Evolutionary conservation across 192 early-diverging fungal genomes (phyloP).

Genomic region (Coemansia sp.): DNA sequence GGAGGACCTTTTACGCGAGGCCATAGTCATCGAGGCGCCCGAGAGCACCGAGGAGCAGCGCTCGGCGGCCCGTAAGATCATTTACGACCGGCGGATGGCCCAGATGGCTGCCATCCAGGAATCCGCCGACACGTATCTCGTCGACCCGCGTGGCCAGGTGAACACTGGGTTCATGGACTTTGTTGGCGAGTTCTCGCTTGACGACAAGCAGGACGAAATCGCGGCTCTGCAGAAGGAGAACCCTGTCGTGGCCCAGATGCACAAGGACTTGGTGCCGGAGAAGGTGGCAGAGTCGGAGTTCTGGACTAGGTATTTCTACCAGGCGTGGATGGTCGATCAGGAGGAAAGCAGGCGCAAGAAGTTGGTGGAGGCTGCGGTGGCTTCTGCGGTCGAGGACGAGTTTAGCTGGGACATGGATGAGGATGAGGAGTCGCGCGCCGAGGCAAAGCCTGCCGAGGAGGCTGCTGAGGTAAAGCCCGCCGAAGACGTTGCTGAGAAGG

Average conservation of each 20-base stretch:
- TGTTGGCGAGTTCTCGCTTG: slow-evolving; percentile 7
- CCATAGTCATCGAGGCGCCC: slow-evolving; percentile 52
- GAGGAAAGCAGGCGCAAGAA: slow-evolving; percentile 45
- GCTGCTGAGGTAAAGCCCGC: not conserved
- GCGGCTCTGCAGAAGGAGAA: slow-evolving; percentile 12
- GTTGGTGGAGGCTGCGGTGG: slow-evolving; percentile 49
- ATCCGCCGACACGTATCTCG: slow-evolving; percentile 32
- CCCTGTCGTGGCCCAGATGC: slow-evolving; percentile 17
- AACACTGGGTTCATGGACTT: slow-evolving; percentile 19
- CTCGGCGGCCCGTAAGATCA: slow-evolving; percentile 32
- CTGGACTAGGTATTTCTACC: slow-evolving; percentile 50
- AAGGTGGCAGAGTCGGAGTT: slow-evolving; percentile 29
- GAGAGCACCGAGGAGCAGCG: slow-evolving; percentile 43
- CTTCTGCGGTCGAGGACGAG: slow-evolving; percentile 38
- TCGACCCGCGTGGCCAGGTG: slow-evolving; percentile 14
- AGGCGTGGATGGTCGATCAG: slow-evolving; percentile 41
- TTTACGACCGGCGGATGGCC: slow-evolving; percentile 52
- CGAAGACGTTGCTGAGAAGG: not conserved
- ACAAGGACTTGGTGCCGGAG: slow-evolving; percentile 20
- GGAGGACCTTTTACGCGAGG: slow-evolving; percentile 44
- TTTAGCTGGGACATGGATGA: slow-evolving; percentile 45
- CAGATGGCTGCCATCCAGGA: slow-evolving; percentile 41
- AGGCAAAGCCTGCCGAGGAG: not conserved
- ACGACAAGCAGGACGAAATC: slow-evolving; percentile 8
- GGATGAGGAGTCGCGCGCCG: not conserved